A percentile compares a stretch with the other conserved stretches of the same genome.
Evolutionary conservation across 2,329 filamentous ascomycete genomes (phyloP).

Genomic region (Colletotrichum eleusines): DNA sequence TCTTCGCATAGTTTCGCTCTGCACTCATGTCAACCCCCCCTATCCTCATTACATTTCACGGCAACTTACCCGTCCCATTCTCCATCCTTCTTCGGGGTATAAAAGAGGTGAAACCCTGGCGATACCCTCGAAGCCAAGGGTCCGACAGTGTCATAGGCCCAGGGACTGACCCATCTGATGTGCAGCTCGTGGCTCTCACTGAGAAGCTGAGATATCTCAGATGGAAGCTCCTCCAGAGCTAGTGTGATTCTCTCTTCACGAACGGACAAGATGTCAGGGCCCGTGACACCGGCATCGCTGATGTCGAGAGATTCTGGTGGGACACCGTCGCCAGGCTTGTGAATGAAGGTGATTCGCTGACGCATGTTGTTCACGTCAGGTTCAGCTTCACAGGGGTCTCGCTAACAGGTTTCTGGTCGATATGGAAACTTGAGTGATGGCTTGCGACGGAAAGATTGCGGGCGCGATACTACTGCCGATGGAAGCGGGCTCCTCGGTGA

Average conservation of each 20-base stretch:
- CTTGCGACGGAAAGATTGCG: background rate
- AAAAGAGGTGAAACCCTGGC: conserved; percentile 85
- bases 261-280: conserved; percentile 70
- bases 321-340: conserved; percentile 72
- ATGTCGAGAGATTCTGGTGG: conserved; percentile 74
- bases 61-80: conserved; percentile 46
- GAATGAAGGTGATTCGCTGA: conserved; percentile 83
- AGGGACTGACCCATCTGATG: conserved; percentile 79
- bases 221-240: conserved; percentile 78
- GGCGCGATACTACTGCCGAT: conserved; percentile 1
- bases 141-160: conserved; percentile 68
- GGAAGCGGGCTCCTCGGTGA: conserved; percentile 22
- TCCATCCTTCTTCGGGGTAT: conserved; percentile 66
- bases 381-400: background rate
- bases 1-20: conserved; percentile 68
- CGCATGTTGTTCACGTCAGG: conserved; percentile 66
- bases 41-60: background rate
- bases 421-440: background rate
- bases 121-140: conserved; percentile 82
- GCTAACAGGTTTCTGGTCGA: background rate
- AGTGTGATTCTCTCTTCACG: conserved; percentile 86
- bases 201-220: conserved; percentile 72
- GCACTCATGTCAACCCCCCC: conserved; percentile 6
- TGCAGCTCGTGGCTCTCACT: conserved; percentile 78
- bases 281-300: conserved; percentile 65